Base-by-base conservation (phyloP, 2,329 filamentous ascomycete genomes). In the Talaromyces albobiverticillius region DNA sequence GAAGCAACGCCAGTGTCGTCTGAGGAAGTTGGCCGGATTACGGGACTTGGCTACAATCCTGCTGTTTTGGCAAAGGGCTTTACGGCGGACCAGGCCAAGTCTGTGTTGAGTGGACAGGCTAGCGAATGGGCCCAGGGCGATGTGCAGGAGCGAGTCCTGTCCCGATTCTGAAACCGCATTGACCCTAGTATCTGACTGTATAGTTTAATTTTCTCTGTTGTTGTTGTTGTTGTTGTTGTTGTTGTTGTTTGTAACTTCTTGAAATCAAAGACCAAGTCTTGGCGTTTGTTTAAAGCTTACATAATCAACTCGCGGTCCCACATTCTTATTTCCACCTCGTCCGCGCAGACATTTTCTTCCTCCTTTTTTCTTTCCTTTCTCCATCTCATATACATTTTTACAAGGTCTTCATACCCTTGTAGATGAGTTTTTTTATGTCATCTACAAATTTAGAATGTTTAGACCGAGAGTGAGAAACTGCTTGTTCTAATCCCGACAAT, bases 51-150 rank as follows among this genome's bases (percentile, higher is more conserved):
- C 0, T 97, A 97, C 66, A 97, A 97, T 70, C 93, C 93, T 18
- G 93, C 93, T 3, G 86, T 91, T 4, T 86, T 89, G 72, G 93
- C 93, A 13, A 91, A 87, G 78, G 92, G 91, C 1, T 95, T 96
- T 71, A 95, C 91, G 0, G 82, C 81, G 57, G 84, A 79, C 60
- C 90, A 96, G 76, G 81, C 79, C 13, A 87, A 86, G 57, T 75
- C 75, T 38, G 81, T 84, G 20, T 83, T 90, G 62, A 86, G 88
- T 67, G 90, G 87, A 72, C 82, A 78, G 63, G 71, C 71, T 45
- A 87, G 82, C 66, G 84, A 84, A 18, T 96, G 87, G 86, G 92
- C 92, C 46, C 64, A 95, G 74, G 83, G 86, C 66, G 89, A 95
- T 67, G 86, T 82, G 5, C 76, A 85, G 71, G 76, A 84, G 70